Conservation (phyloP, 2,329 filamentous ascomycete genomes). For the Stachybotrys chlorohalonatus region DNA sequence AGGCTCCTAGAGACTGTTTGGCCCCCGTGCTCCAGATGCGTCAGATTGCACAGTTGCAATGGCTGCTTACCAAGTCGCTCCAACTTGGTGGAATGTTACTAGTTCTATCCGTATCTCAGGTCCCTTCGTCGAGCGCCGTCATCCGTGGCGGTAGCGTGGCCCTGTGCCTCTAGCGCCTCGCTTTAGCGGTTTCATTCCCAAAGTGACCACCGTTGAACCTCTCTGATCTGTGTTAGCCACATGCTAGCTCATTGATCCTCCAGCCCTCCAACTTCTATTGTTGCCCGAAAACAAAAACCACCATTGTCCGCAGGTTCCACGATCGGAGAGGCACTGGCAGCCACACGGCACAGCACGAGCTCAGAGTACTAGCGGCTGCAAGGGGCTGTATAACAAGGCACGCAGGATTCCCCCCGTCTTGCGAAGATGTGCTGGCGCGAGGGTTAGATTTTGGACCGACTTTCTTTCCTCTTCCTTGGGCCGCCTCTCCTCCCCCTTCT, state of each 20-base stretch:
- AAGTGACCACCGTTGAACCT: background rate
- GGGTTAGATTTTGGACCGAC: background rate
- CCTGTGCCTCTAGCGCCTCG: background rate
- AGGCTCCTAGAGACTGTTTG: too few relatives aligned
- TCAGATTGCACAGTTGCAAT: too few relatives aligned
- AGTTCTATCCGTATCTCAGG: too few relatives aligned
- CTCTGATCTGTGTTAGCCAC: background rate
- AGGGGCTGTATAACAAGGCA: background rate
- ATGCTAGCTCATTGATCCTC: background rate
- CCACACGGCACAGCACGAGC: background rate
- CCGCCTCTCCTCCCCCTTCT: background rate
- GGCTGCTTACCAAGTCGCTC: too few relatives aligned
- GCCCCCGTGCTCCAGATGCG: too few relatives aligned
- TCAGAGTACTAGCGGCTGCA: background rate
- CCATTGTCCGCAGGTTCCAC: too few relatives aligned
- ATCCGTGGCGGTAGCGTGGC: background rate
- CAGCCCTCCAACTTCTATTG: background rate
- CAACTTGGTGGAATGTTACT: too few relatives aligned
- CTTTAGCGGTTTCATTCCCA: background rate
- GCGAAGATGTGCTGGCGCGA: conserved; percentile 5
- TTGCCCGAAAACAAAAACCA: background rate
- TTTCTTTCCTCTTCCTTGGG: background rate
- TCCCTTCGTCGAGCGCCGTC: too few relatives aligned
- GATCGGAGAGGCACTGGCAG: background rate
- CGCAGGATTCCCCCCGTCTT: background rate